Percentiles rank a stretch among this genome's conserved stretches.
Evolutionary conservation across 306 rosid genomes (phyloP).

Genomic region (Lupinus albus): DNA sequence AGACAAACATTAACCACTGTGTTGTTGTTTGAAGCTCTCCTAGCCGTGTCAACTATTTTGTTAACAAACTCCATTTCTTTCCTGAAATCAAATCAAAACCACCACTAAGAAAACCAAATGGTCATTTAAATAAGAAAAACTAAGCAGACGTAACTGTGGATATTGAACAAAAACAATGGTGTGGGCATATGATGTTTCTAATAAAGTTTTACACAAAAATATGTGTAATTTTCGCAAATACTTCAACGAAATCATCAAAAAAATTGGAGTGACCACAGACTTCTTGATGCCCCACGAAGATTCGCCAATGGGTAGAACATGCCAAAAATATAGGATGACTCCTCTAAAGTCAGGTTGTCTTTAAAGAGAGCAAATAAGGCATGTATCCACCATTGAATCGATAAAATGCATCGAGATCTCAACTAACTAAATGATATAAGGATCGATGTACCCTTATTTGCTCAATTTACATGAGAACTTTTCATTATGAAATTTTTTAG

Average conservation of each 20-base stretch:
- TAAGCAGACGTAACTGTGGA: neutral
- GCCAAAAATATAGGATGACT: neutral
- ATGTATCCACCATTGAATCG: neutral
- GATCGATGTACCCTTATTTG: neutral
- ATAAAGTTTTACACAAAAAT: too few relatives aligned
- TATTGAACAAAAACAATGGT: neutral
- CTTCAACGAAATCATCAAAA: neutral
- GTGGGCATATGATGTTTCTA: neutral
- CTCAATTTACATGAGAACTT: too few relatives aligned
- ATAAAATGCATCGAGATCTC: neutral
- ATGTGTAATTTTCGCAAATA: too few relatives aligned
- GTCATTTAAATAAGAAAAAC: neutral
- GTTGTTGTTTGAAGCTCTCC: conserved; percentile 58
- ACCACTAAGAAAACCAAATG: neutral
- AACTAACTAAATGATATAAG: too few relatives aligned
- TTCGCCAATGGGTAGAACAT: neutral
- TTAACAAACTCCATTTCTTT: conserved; percentile 57
- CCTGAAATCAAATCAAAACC: conserved; percentile 37
- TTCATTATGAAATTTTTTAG: neutral
- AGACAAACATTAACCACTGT: conserved; percentile 59
- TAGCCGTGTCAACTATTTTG: conserved; percentile 48
- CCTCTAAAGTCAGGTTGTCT: neutral
- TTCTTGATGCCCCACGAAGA: neutral
- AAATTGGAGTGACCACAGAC: neutral
- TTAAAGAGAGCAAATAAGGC: neutral